Evolutionary conservation across 1,139 yeast species (phyloP), one percentile per base, ranked within the genome.

Genomic region (Candida tropicalis): DNA sequence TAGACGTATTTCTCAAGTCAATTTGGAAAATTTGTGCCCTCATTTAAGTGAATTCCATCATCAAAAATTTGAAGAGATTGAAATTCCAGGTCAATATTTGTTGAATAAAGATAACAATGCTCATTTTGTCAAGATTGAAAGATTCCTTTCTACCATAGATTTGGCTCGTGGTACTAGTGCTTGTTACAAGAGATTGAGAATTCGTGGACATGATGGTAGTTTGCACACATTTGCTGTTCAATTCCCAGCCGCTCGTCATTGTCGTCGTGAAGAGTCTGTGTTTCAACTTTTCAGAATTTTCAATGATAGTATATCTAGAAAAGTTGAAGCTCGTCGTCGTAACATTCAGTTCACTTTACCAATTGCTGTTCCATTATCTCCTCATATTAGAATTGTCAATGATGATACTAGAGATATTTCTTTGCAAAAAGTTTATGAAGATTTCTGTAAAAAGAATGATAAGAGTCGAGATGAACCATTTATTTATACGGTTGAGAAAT

Each of bases 31-130:
- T 46, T 75, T 93, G 51, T 90, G 97, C 59, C 97, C 98, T 22
- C 98, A 91, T 55, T 74, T 95, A 61, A 87, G 96, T 62, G 97
- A 91, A 61, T 93, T 95, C 79, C 99, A 95, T 62, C 96, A 93
- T 62, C 99, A 93, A 62, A 91, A 90, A 67, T 95, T 93, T 61
- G 99, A 95, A 63, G 98, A 95, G 43, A 89, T 95, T 48, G 99
- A 95, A 62, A 84, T 95, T 45, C 99, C 99, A 0, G 99, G 99
- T 1, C 99, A 95, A 60, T 93, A 93, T 59, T 72, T 91, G 56
- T 66, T 84, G 63, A 84, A 86, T 61, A 86, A 84, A 59, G 98
- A 91, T 56, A 86, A 75, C 60, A 93, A 90, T 61, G 72, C 81
- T 35, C 97, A 91, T 62, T 95, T 95, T 61, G 79, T 89, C 43